Conservation (phyloP, 257 asterid genomes). For the Lantana camara region DNA sequence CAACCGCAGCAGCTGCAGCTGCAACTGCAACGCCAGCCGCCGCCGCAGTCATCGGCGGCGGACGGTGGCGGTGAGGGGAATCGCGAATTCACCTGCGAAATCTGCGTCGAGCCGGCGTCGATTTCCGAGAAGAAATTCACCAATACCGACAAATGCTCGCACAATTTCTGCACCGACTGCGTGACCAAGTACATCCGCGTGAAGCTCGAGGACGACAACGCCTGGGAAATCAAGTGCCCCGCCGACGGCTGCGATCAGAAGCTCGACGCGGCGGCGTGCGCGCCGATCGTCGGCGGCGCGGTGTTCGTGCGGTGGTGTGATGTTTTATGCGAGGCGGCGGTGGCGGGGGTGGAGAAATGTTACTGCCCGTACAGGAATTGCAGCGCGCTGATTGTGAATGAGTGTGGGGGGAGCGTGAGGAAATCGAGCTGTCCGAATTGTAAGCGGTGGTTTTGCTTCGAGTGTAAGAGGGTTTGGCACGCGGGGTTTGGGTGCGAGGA, state of each 20-base stretch:
- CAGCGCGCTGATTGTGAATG: constrained; percentile 56
- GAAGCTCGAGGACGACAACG: constrained; percentile 56
- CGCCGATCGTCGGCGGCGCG: constrained; percentile 33
- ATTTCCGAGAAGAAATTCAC: constrained; percentile 24
- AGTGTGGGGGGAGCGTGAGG: constrained; percentile 63
- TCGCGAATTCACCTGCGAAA: constrained; percentile 56
- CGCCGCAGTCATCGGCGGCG: too few relatives aligned
- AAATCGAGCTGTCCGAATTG: constrained; percentile 63
- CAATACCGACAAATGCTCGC: constrained; percentile 38
- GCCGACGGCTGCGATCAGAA: constrained; percentile 45
- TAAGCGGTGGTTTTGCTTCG: constrained; percentile 53
- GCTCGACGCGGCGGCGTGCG: constrained; percentile 61
- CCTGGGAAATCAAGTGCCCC: constrained; percentile 60
- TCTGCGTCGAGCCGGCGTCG: constrained; percentile 54
- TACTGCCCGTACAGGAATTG: constrained; percentile 66
- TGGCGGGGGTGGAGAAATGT: constrained; percentile 38
- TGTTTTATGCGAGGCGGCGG: constrained; percentile 52
- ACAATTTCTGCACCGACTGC: constrained; percentile 72
- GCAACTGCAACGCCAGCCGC: too few relatives aligned
- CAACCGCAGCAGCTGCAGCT: neutral
- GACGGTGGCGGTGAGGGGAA: neutral
- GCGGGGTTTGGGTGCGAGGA: constrained; percentile 63
- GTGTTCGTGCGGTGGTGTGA: constrained; percentile 79
- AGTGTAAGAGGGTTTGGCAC: constrained; percentile 60
- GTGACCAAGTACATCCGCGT: constrained; percentile 60